Evolutionary conservation across 306 rosid genomes (phyloP).

Genomic region (Cucumis melo): DNA sequence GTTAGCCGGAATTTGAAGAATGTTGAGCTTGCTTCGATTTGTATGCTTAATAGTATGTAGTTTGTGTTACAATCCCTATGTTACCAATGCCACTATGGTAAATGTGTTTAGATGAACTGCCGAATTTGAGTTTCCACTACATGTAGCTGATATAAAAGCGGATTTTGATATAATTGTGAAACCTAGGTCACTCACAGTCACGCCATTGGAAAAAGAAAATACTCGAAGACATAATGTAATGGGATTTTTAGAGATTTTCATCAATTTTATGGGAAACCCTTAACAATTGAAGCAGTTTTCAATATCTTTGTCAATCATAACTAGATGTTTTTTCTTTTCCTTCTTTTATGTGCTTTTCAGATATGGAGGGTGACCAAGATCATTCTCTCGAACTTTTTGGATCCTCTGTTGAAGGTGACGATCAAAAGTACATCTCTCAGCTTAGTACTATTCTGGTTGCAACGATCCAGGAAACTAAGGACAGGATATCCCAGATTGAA

Average conservation of each 20-base stretch:
- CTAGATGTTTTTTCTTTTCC: background rate
- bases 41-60: background rate
- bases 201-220: background rate
- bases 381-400: constrained; percentile 16
- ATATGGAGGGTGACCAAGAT: constrained; percentile 24
- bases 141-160: background rate
- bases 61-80: background rate
- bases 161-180: background rate
- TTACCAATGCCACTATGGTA: background rate
- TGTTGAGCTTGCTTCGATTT: background rate
- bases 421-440: constrained; percentile 27
- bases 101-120: background rate
- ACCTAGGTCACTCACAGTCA: background rate
- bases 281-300: background rate
- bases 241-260: background rate
- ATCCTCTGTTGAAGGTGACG: constrained; percentile 18
- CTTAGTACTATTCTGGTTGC: constrained; percentile 80
- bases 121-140: background rate
- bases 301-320: background rate
- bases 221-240: background rate
- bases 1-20: background rate
- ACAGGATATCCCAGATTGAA: constrained; percentile 66
- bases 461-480: constrained; percentile 70
- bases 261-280: background rate
- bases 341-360: constrained; percentile 2